phyloP scores from a whole-genome alignment of 2,329 filamentous ascomycete genomes.

The Triangularia setosa region DNA sequence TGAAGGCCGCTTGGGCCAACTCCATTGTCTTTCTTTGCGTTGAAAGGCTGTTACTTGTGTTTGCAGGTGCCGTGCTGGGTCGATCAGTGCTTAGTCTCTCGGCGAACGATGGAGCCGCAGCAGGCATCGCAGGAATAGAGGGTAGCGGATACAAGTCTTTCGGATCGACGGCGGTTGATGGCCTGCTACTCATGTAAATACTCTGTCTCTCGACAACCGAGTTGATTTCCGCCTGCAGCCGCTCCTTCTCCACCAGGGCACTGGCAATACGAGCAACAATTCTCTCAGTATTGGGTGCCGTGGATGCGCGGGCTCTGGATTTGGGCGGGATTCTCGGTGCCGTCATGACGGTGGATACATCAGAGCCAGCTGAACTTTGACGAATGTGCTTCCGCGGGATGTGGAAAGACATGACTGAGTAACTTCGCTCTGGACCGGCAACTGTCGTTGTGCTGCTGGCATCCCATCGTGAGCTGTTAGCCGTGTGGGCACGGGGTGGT shows the following conservation, averaged over 20 bases:
- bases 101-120: conserved; percentile 54
- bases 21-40: conserved; percentile 16
- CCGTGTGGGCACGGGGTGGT: conserved; percentile 38
- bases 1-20: conserved; percentile 28
- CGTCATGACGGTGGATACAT: conserved; percentile 28
- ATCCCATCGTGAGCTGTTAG: conserved; percentile 30
- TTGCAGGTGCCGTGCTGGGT: conserved; percentile 34
- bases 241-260: conserved; percentile 57
- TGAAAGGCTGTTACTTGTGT: conserved; percentile 20
- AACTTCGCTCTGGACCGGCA: conserved; percentile 40
- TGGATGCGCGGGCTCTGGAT: conserved; percentile 42
- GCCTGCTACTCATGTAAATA: conserved; percentile 50
- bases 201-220: conserved; percentile 58
- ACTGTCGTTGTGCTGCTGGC: conserved; percentile 33
- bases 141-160: conserved; percentile 49
- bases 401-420: conserved; percentile 54
- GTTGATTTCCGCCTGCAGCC: conserved; percentile 56
- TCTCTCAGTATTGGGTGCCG: conserved; percentile 45
- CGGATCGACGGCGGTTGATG: conserved; percentile 47
- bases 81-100: conserved; percentile 50
- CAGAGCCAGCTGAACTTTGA: conserved; percentile 33
- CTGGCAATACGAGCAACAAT: conserved; percentile 54
- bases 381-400: conserved; percentile 45
- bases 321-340: conserved; percentile 43
- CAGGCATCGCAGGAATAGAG: conserved; percentile 54